Evolutionary conservation across 129 eudicot genomes (phyloP), one percentile per base, ranked within the genome.

Genomic region (Lonicera japonica): DNA sequence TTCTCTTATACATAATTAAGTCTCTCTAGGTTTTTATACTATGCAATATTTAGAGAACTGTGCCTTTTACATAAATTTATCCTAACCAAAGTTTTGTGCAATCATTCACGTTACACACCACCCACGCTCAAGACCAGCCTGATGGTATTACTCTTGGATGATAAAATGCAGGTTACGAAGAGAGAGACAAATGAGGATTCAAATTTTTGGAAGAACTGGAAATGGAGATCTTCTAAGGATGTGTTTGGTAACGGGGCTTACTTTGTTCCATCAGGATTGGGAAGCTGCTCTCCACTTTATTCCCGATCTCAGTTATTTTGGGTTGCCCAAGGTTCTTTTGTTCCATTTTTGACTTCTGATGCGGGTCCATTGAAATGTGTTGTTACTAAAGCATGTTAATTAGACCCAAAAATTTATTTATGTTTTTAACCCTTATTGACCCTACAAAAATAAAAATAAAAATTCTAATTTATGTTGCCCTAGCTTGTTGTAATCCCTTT

Each of bases 171-270:
- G 84, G 84, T 80, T 7, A 75, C 86, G 0, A 75, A 75, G 56
- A 69, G 81, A 69, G 79, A 80, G 60, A 69, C 58, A 0, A 4
- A 75, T 0, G 56, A 66, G 10, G 75, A 67, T 8, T 20, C 52
- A 12, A 29, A n/a, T 5, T 69, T 41, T 21, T 75, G 86, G 81
- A 75, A 53, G 50, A 71, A 52, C 54, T 80, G 86, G 86, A 80
- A 80, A 68, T 80, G 81, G 81, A 80, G 81, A n/a, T 75, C 86
- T 4, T 71, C 79, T 0, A 80, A 69, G 69, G 86, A 75, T 61
- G 80, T 71, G 15, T 80, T 80, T 54, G 13, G 64, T 5, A 80
- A 75, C 17, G 86, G 86, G 22, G 86, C 86, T 6, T 80, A 25
- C 16, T 80, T 80, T 25, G 68, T 57, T 56, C 85, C 70, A 14